Evolutionary conservation across 257 asterid genomes (phyloP).

Genomic region (Gentiana macrophylla): DNA sequence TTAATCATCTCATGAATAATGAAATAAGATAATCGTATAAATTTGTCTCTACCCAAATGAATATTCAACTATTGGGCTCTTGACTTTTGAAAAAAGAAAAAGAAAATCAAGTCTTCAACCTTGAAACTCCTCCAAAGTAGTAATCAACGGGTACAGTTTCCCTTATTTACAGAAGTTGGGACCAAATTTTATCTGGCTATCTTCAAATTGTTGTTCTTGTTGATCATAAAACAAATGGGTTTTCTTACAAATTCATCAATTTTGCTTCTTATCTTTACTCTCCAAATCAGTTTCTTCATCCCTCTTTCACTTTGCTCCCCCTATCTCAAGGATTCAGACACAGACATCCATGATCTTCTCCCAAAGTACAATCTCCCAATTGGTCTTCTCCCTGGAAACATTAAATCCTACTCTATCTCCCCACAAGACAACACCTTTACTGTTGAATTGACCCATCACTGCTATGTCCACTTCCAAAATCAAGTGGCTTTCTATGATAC

Average conservation of each 20-base stretch:
- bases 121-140: too few relatives aligned
- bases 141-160: too few relatives aligned
- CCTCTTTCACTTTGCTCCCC: slow-evolving; percentile 27
- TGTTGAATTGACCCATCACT: slow-evolving; percentile 30
- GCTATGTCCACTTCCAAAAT: slow-evolving; percentile 46
- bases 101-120: too few relatives aligned
- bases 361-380: slow-evolving; percentile 21
- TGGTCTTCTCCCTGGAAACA: slow-evolving; percentile 23
- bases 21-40: too few relatives aligned
- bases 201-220: too few relatives aligned
- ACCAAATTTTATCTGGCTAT: too few relatives aligned
- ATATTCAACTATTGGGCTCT: too few relatives aligned
- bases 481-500: slow-evolving; percentile 48
- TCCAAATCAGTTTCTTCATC: slow-evolving; percentile 16
- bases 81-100: too few relatives aligned
- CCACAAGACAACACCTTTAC: slow-evolving; percentile 14
- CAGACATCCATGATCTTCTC: slow-evolving; percentile 23
- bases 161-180: too few relatives aligned
- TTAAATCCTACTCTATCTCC: slow-evolving; percentile 11
- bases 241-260: slow-evolving; percentile 10
- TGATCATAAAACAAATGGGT: slow-evolving; percentile 13
- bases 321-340: slow-evolving; percentile 16
- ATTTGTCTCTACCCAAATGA: too few relatives aligned
- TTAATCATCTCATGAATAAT: too few relatives aligned
- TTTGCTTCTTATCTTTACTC: slow-evolving; percentile 12